Evolutionary conservation across 768 basidiomycete species (phyloP), one percentile per base, ranked within the genome.

Genomic region (Chiua virens): DNA sequence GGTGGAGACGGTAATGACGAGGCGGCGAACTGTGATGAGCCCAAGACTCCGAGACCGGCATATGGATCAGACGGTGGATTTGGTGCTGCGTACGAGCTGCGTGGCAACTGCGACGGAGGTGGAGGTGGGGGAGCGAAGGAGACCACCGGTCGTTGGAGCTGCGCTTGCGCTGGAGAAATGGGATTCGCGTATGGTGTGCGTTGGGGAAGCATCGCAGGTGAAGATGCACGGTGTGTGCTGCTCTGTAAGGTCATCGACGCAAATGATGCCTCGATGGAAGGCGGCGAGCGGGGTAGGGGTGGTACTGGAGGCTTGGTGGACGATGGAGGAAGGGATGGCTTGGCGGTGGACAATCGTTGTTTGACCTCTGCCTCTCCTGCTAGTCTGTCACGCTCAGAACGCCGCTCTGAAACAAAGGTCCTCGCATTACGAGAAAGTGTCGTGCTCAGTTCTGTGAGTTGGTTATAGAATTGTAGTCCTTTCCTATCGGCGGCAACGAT

Each of bases 391-490:
- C 94, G 79, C 65, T 98, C 94, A 0, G 74, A 69, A 8, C 75
- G 79, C 25, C 96, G 77, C 17, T 78, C 73, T 0, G 77, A 70
- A 8, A 92, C 73, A 61, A 87, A 97, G 0, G 74, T 70, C 44
- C 76, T 79, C 3, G 82, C 79, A 49, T 83, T 84, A 5, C 75
- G 68, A 32, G 77, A 73, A 5, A 98, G 77, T 8, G 76, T 79
- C 0, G 71, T 61, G 11, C 83, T 75, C 34, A 95, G 69, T 17
- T 83, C 82, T 0, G 75, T 79, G 14, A 98, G 77, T 55, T 95
- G 91, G 7, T 75, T 77, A 66, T 99, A 98, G 70, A 96, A 99
- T 39, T 87, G 83, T 2, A 92, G 73, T 0, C 95, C 96, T 66
- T 94, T 95, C 13, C 90, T 93, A 65, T 56, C 8, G 2, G 20